phyloP scores from a whole-genome alignment of 1,284 basidiomycete species.

The Leccinum variabile region DNA sequence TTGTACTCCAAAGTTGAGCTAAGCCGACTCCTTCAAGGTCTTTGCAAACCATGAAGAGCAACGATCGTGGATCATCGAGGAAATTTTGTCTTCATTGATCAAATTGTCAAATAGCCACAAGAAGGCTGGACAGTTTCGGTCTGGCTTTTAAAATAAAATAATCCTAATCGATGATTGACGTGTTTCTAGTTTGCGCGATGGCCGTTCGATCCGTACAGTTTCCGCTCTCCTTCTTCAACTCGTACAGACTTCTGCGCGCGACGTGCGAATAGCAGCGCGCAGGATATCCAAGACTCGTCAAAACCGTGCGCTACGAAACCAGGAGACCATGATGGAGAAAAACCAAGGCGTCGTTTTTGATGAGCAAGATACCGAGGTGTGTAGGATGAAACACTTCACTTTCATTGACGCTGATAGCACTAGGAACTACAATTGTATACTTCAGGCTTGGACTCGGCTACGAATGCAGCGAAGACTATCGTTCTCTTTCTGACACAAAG shows the following conservation, averaged over 20 bases:
- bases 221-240: constrained; percentile 92
- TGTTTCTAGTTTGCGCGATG: constrained; percentile 65
- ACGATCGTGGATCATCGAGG: constrained; percentile 94
- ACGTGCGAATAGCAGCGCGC: constrained; percentile 64
- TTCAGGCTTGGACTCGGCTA: constrained; percentile 72
- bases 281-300: constrained; percentile 62
- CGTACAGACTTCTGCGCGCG: constrained; percentile 90
- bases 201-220: constrained; percentile 86
- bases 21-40: constrained; percentile 49
- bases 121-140: constrained; percentile 86
- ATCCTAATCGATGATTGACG: neutral
- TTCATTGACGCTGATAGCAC: constrained; percentile 11
- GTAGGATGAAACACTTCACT: constrained; percentile 5
- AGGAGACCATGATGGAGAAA: constrained; percentile 55
- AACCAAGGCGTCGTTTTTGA: constrained; percentile 54
- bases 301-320: constrained; percentile 57
- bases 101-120: constrained; percentile 88
- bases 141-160: constrained; percentile 25
- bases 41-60: constrained; percentile 91
- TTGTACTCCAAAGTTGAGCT: neutral
- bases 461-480: constrained; percentile 82
- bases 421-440: constrained; percentile 70
- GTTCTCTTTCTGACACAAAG: constrained; percentile 82
- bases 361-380: constrained; percentile 64
- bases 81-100: constrained; percentile 86